Percentiles rank a stretch among this genome's conserved stretches.
phyloP scores from a whole-genome alignment of 495 filamentous ascomycete genomes.

The Penicillium psychrofluorescens region DNA sequence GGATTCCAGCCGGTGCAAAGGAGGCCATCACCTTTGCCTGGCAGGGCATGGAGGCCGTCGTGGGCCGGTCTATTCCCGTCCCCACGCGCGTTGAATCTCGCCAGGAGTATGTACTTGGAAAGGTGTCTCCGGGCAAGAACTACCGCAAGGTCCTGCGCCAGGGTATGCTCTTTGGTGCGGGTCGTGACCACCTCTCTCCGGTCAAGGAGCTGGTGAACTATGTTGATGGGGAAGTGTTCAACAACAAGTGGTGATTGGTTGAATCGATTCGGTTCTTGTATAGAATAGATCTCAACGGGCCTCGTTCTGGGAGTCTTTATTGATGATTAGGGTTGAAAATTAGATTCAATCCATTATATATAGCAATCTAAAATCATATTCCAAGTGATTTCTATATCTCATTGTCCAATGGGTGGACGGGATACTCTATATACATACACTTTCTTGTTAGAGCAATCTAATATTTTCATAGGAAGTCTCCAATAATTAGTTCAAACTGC shows the following conservation, averaged over 20 bases:
- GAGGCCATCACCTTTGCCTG: constrained; percentile 53
- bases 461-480: too few relatives aligned
- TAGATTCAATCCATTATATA: too few relatives aligned
- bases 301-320: too few relatives aligned
- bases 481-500: too few relatives aligned
- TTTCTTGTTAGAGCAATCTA: too few relatives aligned
- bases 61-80: constrained; percentile 45
- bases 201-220: constrained; percentile 44
- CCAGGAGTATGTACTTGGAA: constrained; percentile 41
- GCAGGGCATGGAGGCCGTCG: constrained; percentile 48
- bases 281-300: background rate
- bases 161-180: constrained; percentile 40
- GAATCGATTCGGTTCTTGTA: background rate
- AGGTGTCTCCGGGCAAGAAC: constrained; percentile 47
- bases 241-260: constrained; percentile 36
- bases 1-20: constrained; percentile 46
- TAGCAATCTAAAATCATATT: too few relatives aligned
- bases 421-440: too few relatives aligned
- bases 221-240: constrained; percentile 34
- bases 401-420: too few relatives aligned
- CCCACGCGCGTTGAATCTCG: constrained; percentile 44
- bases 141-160: constrained; percentile 44
- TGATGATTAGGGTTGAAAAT: too few relatives aligned
- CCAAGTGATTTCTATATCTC: too few relatives aligned
- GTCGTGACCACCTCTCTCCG: constrained; percentile 33